Percentiles rank a stretch among this genome's conserved stretches.
These are phyloP conservation scores for Fusarium torulosum DNA, from an alignment of 2,329 filamentous ascomycete genomes.

Conservation along the genomic window DNA sequence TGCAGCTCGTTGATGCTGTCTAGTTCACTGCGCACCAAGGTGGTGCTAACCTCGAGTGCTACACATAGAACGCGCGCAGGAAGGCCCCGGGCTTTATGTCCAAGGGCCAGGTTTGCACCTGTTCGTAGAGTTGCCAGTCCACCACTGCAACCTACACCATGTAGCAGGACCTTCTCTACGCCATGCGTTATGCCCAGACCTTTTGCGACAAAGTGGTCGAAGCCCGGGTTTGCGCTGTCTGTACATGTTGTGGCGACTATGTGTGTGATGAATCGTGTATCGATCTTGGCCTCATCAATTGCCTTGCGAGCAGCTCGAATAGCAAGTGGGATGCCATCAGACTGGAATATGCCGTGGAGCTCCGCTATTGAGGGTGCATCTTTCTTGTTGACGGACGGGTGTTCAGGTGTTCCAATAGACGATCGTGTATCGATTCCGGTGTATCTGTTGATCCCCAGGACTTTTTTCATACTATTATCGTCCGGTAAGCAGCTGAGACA, in stretches of 20 bases:
- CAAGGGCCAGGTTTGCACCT: constrained; percentile 74
- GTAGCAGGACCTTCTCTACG: constrained; percentile 74
- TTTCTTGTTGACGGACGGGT: constrained; percentile 70
- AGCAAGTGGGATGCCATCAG: constrained; percentile 69
- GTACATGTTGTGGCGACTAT: constrained; percentile 77
- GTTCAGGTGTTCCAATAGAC: constrained; percentile 70
- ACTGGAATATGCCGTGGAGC: constrained; percentile 67
- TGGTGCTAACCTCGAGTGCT: constrained; percentile 72
- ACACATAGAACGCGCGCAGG: constrained; percentile 74
- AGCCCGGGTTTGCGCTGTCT: constrained; percentile 76
- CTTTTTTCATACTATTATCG: constrained; percentile 68
- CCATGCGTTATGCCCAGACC: constrained; percentile 66
- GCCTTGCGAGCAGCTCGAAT: constrained; percentile 67
- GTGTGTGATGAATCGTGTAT: constrained; percentile 70
- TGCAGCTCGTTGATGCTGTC: constrained; percentile 70
- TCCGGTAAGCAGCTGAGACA: not conserved
- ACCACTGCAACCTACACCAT: constrained; percentile 75
- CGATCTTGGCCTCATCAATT: constrained; percentile 65
- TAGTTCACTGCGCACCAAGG: constrained; percentile 73
- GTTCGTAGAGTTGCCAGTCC: constrained; percentile 72
- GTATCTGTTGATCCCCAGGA: constrained; percentile 72
- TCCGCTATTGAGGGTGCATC: constrained; percentile 65
- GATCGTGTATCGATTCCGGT: constrained; percentile 74
- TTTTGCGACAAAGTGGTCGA: constrained; percentile 73
- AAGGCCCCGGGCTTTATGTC: constrained; percentile 68